Evolutionary conservation across 2,329 filamentous ascomycete genomes (phyloP), one percentile per base, ranked within the genome.

Genomic region (Ceratocystis cubensis): DNA sequence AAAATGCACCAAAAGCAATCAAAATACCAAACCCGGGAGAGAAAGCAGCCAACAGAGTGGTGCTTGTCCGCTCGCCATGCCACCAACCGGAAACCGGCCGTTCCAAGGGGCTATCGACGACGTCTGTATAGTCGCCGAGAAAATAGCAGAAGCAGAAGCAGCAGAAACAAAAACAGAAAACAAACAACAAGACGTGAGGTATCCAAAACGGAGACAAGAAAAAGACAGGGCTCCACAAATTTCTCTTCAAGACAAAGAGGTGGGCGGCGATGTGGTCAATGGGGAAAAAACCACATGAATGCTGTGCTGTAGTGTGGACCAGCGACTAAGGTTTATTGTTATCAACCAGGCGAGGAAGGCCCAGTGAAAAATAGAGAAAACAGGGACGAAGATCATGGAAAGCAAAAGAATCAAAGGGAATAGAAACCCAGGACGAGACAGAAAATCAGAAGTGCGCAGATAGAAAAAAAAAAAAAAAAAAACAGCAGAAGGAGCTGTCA

Each of bases 301-400:
- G 25, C 25, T 59, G 53, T 53, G 53, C 53, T 59, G 53, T 59
- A 59, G 53, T 59, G 53, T 59, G n/a, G 33, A 30, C 53, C 53
- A 59, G 53, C 53, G 25, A 17, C 53, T 17, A 7, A 53, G 20
- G 22, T 10, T 59, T 59, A 30, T 33, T n/a, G 53, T 25, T 48
- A 20, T 48, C 22, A 10, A 20, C 48, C 13, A 20, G 25, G n/a
- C 45, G 10, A 53, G 8, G 25, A 53, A 8, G 25, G 22, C 20
- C 3, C 8, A 15, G 48, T 22, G 48, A n/a, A 53, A 53, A 28
- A 53, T 15, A 25, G 25, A 25, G 5, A 50, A 22, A n/a, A 45
- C 22, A 62, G 41, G 20, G 61, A n/a, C 22, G 37, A 37, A 62
- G 61, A 45, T 46, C 5, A 48, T 41, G 17, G 28, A 59, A 59